These are phyloP conservation scores for Colletotrichum endophyticum DNA, from an alignment of 2,329 filamentous ascomycete species.

Conservation along the genomic window DNA sequence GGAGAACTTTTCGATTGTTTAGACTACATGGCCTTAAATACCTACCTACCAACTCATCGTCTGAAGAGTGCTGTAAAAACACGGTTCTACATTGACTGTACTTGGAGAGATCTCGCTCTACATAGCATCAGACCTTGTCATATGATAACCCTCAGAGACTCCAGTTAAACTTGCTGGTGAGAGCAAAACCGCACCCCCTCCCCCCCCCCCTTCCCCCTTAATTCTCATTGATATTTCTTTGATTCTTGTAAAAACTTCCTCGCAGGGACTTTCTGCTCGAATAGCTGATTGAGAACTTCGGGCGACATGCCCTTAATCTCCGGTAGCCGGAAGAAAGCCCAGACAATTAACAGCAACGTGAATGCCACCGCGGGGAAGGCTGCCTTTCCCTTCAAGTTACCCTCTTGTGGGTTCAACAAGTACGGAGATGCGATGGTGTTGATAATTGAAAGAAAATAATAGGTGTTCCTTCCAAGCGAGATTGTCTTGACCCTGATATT, in stretches of 20 bases:
- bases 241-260: neutral
- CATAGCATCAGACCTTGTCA: neutral
- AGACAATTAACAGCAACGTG: slow-evolving; percentile 44
- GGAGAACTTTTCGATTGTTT: neutral
- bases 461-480: slow-evolving; percentile 45
- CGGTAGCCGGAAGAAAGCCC: slow-evolving; percentile 48
- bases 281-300: neutral
- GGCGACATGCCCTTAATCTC: slow-evolving; percentile 38
- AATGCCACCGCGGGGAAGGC: slow-evolving; percentile 50
- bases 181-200: too few relatives aligned
- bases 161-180: too few relatives aligned
- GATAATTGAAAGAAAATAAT: slow-evolving; percentile 53
- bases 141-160: neutral
- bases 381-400: neutral
- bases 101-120: neutral
- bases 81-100: neutral
- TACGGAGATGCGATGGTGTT: slow-evolving; percentile 50
- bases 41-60: neutral
- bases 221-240: neutral
- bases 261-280: neutral
- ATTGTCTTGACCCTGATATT: slow-evolving; percentile 51
- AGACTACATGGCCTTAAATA: too few relatives aligned
- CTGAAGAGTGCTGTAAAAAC: neutral
- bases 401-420: slow-evolving; percentile 42
- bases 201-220: too few relatives aligned